phyloP scores from a whole-genome alignment of 2,329 filamentous ascomycete species.

The Drechslerella coelobrocha region DNA sequence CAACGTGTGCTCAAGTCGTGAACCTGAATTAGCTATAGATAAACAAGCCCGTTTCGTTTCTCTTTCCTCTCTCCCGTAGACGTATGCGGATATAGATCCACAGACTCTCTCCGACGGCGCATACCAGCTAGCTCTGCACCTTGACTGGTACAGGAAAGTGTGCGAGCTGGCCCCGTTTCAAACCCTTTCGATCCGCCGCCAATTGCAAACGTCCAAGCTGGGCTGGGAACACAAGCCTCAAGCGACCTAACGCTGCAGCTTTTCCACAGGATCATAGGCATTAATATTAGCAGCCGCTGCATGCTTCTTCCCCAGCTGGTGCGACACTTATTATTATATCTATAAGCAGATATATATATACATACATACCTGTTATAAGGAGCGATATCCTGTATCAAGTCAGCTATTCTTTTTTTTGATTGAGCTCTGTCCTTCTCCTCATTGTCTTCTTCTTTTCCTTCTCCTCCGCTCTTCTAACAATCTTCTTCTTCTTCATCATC shows the following conservation, averaged over 20 bases:
- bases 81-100: neutral
- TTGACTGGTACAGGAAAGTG: neutral
- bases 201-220: neutral
- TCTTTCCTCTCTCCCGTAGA: too few species aligned
- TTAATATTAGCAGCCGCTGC: neutral
- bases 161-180: neutral
- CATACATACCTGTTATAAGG: too few species aligned
- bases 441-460: neutral
- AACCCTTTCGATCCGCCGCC: neutral
- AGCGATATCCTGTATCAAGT: too few species aligned
- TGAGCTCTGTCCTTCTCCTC: neutral
- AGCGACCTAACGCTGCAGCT: conserved; percentile 2
- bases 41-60: too few species aligned
- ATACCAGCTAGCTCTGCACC: neutral
- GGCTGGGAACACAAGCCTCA: neutral
- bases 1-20: too few species aligned
- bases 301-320: neutral
- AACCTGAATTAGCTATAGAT: too few species aligned
- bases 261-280: neutral
- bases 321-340: too few species aligned
- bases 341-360: too few species aligned
- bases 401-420: conserved; percentile 17
- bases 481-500: conserved; percentile 5
- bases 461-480: too few species aligned
- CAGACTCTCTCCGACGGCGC: neutral